Conservation (phyloP, 2,329 filamentous ascomycete species). For the Polytolypa hystricis region DNA sequence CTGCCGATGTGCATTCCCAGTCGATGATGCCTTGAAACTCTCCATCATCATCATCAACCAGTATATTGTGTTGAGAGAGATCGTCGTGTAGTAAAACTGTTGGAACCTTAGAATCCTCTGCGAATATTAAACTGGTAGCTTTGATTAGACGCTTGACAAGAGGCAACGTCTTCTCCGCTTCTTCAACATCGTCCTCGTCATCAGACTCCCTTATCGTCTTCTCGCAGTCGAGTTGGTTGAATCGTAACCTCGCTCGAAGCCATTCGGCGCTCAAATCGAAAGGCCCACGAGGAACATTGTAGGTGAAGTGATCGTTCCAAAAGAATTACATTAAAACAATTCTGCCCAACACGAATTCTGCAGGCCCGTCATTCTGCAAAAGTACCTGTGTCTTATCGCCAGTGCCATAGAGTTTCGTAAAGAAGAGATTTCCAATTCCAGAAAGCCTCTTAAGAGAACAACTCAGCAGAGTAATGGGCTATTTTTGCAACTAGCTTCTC, state of each 20-base stretch:
- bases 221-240: constrained; percentile 1
- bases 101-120: not conserved
- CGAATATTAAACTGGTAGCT: constrained; percentile 1
- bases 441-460: not conserved
- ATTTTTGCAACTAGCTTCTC: not conserved
- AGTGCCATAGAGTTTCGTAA: not conserved
- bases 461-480: not conserved
- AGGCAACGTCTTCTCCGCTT: constrained; percentile 1
- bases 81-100: constrained; percentile 1
- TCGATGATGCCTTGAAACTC: constrained; percentile 2
- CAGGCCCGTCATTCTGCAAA: not conserved
- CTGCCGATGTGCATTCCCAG: constrained; percentile 1
- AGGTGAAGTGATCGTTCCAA: not conserved
- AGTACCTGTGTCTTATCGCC: not conserved
- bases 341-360: not conserved
- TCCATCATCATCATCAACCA: constrained; percentile 2
- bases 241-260: not conserved
- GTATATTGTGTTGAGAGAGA: not conserved
- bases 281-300: not conserved
- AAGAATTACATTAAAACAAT: constrained; percentile 2
- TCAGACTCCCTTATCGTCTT: constrained; percentile 1
- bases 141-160: not conserved
- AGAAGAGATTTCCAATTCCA: constrained; percentile 1
- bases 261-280: not conserved
- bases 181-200: constrained; percentile 1